Conservation (phyloP, 1,284 basidiomycete genomes). For the Lentinus polychrous region DNA sequence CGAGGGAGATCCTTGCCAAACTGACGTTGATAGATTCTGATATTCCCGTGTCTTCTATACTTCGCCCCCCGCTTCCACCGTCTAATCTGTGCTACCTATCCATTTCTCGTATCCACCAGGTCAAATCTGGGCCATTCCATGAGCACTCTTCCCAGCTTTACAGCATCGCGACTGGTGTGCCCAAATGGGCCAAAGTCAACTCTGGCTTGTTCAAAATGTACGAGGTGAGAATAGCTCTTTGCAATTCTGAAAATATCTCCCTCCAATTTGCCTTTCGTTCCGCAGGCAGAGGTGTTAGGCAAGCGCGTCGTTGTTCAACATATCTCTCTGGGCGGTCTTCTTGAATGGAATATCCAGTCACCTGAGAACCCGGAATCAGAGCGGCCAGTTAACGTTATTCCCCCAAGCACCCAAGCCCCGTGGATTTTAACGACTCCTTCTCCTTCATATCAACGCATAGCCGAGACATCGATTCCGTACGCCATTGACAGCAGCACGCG, state of each 20-base stretch:
- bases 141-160: slow-evolving; percentile 91
- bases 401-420: not conserved
- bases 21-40: slow-evolving; percentile 36
- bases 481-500: no score
- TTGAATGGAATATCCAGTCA: slow-evolving; percentile 49
- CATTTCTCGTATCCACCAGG: slow-evolving; percentile 72
- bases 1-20: not conserved
- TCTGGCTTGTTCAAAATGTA: slow-evolving; percentile 95
- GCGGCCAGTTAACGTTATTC: not conserved
- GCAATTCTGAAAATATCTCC: not conserved
- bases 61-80: slow-evolving; percentile 44
- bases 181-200: slow-evolving; percentile 87
- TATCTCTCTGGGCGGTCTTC: slow-evolving; percentile 77
- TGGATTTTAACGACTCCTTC: not conserved
- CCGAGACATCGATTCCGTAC: no score
- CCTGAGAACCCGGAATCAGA: slow-evolving; percentile 2
- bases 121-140: slow-evolving; percentile 84
- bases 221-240: slow-evolving; percentile 42
- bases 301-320: slow-evolving; percentile 98
- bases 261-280: not conserved
- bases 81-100: slow-evolving; percentile 79
- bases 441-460: not conserved
- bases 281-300: slow-evolving; percentile 85
- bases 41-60: slow-evolving; percentile 52
- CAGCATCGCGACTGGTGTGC: slow-evolving; percentile 80